Evolutionary conservation across 116 monocot species (phyloP).

Genomic region (Thalassia testudinum): DNA sequence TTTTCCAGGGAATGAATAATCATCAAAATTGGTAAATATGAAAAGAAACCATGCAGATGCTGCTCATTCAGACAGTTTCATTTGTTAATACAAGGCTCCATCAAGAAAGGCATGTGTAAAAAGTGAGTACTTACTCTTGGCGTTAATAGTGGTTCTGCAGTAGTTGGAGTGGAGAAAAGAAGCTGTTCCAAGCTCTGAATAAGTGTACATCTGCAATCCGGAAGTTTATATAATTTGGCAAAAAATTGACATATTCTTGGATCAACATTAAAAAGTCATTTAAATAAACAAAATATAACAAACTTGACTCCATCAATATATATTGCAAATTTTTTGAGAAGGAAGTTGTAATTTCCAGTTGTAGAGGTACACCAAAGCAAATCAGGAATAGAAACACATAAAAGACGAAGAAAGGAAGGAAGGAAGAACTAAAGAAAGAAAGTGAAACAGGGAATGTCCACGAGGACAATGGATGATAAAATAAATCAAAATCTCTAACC

Average conservation of each 20-base stretch:
- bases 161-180: slow-evolving; percentile 63
- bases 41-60: too few relatives aligned
- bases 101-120: not conserved
- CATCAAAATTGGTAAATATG: too few relatives aligned
- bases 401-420: too few relatives aligned
- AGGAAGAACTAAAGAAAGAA: too few relatives aligned
- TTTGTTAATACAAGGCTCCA: too few relatives aligned
- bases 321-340: not conserved
- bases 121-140: slow-evolving; percentile 59
- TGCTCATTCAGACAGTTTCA: too few relatives aligned
- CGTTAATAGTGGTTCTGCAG: slow-evolving; percentile 76
- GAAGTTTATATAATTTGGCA: not conserved
- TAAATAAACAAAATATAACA: not conserved
- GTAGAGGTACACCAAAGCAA: too few relatives aligned
- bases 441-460: too few relatives aligned
- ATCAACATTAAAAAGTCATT: not conserved
- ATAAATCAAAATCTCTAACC: not conserved
- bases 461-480: not conserved
- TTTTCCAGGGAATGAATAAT: too few relatives aligned
- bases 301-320: not conserved
- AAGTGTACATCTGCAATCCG: slow-evolving; percentile 53
- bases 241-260: not conserved
- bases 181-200: slow-evolving; percentile 89
- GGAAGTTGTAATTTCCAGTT: too few relatives aligned
- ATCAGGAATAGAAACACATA: too few relatives aligned